Evolutionary conservation across 1,284 basidiomycete genomes (phyloP), one percentile per base, ranked within the genome.

Genomic region (Ganoderma lucidum): DNA sequence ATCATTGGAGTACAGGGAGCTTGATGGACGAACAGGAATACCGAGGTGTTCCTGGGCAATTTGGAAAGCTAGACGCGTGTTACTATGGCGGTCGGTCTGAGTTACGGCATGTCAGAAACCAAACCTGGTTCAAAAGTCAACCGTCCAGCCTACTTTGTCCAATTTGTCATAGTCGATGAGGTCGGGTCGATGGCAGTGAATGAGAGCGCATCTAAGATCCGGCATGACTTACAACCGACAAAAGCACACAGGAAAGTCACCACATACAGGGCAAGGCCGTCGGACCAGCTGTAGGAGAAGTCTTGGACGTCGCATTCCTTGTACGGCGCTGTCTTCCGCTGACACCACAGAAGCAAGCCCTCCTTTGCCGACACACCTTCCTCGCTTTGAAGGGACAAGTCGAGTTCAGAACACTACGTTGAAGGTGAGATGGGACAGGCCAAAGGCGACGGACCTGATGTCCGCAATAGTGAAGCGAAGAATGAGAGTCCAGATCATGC

Each of bases 401-500:
- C 1, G 14, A 48, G 58, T 32, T 71, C 37, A 68, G 70, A 45
- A 64, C 45, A 64, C 41, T 45, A 28, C 58, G 19, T 41, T 58
- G n/a, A 39, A 17, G 39, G 41, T 23, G 17, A 63, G 23, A 35
- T 58, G 23, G 44, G 37, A 14, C n/a, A 55, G 39, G 28, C 5
- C 41, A 6, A 32, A n/a, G 39, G 74, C 14, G 59, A 83, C 90
- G 70, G 76, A 96, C 95, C 91, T 97, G 83, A 99, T 99, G 77
- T 97, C 96, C 19, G 97, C 96, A 74, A 99, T 99, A 32, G 97
- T 98, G 81, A 99, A 99, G 3, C 96, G 92, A 42, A 98, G 87
- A 78, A 99, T 97, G 51, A 99, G 87, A 0, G 96, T 98, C 97
- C 97, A 99, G 75, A 99, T 99, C 95, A 99, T 97, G 44, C 97